A percentile compares a stretch with the other conserved stretches of the same genome.
Evolutionary conservation across 495 filamentous ascomycete species (phyloP).

Genomic region (Hyaloscypha hepaticicola): DNA sequence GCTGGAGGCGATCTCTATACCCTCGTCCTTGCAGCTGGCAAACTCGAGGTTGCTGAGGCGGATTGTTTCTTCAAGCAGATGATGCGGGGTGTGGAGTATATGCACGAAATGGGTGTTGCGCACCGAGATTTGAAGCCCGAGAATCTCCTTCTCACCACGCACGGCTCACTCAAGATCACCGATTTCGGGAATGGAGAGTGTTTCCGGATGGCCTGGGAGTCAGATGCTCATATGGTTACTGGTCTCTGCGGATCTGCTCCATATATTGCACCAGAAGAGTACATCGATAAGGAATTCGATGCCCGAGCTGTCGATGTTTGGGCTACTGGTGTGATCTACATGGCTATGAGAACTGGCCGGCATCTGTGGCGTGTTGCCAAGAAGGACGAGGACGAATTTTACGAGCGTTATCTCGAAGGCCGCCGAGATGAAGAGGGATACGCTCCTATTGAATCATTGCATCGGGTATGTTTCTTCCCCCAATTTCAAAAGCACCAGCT

Average conservation of each 20-base stretch:
- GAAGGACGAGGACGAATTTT: constrained; percentile 96
- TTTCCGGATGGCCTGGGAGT: constrained; percentile 99
- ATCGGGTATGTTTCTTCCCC: constrained; percentile 67
- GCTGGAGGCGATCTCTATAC: constrained; percentile 97
- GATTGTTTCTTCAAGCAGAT: constrained; percentile 99
- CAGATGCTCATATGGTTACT: constrained; percentile 95
- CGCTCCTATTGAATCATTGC: constrained; percentile 90
- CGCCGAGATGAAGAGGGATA: constrained; percentile 93
- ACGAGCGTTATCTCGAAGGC: constrained; percentile 87
- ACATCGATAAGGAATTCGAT: constrained; percentile 92
- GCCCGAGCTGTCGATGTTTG: constrained; percentile 95
- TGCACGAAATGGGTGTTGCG: constrained; percentile 99
- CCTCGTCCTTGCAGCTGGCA: constrained; percentile 85
- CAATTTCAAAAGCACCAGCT: neutral
- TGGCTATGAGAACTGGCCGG: constrained; percentile 97
- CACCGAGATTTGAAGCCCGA: constrained; percentile 98
- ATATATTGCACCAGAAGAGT: constrained; percentile 98
- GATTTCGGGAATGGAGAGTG: constrained; percentile 99
- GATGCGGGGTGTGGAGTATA: constrained; percentile 98
- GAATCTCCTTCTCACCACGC: constrained; percentile 90
- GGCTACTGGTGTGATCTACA: constrained; percentile 98
- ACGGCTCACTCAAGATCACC: constrained; percentile 95
- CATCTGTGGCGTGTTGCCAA: constrained; percentile 96
- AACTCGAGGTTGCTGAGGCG: constrained; percentile 88
- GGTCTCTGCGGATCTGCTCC: constrained; percentile 95